Evolutionary conservation across 306 rosid genomes (phyloP).

Genomic region (Vigna mungo): DNA sequence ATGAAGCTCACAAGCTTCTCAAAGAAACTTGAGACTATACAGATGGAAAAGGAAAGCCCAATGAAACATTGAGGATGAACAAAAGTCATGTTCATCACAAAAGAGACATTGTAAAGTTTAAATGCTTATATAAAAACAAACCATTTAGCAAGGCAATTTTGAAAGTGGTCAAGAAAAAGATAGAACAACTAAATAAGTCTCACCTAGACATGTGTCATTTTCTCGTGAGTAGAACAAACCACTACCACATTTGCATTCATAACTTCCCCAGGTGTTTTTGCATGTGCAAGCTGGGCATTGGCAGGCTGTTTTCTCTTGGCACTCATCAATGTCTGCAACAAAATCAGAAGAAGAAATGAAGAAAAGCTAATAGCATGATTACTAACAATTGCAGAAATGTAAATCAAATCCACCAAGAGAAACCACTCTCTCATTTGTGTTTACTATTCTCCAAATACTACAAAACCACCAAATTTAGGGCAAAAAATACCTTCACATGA

Average conservation of each 20-base stretch:
- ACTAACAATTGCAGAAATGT: neutral
- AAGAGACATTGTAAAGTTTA: neutral
- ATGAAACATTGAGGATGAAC: neutral
- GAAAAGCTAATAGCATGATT: slow-evolving; percentile 17
- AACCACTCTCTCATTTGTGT: neutral
- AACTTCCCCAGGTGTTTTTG: slow-evolving; percentile 88
- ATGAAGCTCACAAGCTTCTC: slow-evolving; percentile 4
- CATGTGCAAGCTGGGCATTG: slow-evolving; percentile 88
- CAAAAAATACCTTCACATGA: slow-evolving; percentile 76
- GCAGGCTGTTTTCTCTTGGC: slow-evolving; percentile 78
- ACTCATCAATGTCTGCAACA: slow-evolving; percentile 84
- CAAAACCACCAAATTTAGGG: slow-evolving; percentile 15
- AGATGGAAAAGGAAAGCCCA: slow-evolving; percentile 22
- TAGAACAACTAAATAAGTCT: slow-evolving; percentile 37
- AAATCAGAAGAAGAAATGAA: slow-evolving; percentile 32
- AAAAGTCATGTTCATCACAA: neutral
- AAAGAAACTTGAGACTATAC: neutral
- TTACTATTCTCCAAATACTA: neutral
- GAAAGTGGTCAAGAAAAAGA: slow-evolving; percentile 21
- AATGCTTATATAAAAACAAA: slow-evolving; percentile 9
- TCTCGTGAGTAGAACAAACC: slow-evolving; percentile 78
- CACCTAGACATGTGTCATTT: slow-evolving; percentile 81
- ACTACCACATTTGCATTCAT: slow-evolving; percentile 77
- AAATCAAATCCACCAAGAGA: slow-evolving; percentile 5
- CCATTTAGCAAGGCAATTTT: slow-evolving; percentile 5